Evolutionary conservation across 495 filamentous ascomycete species (phyloP).

Genomic region (Aspergillus diversus): DNA sequence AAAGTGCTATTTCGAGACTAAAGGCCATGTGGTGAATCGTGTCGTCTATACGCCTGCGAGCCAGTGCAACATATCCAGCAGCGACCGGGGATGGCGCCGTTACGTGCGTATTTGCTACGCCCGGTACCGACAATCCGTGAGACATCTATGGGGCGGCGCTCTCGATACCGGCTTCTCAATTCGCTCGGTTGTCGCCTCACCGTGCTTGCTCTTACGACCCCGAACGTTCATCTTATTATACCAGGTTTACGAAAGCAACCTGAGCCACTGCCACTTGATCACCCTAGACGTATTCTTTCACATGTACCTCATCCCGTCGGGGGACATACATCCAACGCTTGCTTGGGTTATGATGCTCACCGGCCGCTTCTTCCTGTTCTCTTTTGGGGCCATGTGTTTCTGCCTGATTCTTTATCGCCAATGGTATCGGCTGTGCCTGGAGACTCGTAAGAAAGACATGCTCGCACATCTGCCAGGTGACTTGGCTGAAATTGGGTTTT

Average conservation of each 20-base stretch:
- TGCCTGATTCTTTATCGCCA: not conserved
- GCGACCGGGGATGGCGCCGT: constrained; percentile 51
- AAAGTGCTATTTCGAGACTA: constrained; percentile 72
- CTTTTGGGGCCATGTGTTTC: not conserved
- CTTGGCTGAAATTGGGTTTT: not conserved
- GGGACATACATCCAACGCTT: not conserved
- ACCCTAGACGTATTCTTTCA: not conserved
- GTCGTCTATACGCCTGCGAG: constrained; percentile 63
- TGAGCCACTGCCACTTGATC: not conserved
- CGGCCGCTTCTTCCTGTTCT: not conserved
- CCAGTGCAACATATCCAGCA: constrained; percentile 66
- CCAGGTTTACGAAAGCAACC: not conserved
- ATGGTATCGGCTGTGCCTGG: not conserved
- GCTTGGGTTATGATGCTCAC: not conserved
- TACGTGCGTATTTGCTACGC: constrained; percentile 44
- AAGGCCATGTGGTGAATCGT: constrained; percentile 57
- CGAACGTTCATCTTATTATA: not conserved
- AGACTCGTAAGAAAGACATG: not conserved
- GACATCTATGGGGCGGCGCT: not conserved
- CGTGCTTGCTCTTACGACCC: not conserved
- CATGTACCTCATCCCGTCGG: not conserved
- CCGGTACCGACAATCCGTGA: not conserved
- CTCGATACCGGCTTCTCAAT: not conserved
- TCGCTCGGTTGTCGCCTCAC: not conserved
- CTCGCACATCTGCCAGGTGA: not conserved